Conservation (phyloP, 2,329 filamentous ascomycete species). For the Blastomyces emzantsi region DNA sequence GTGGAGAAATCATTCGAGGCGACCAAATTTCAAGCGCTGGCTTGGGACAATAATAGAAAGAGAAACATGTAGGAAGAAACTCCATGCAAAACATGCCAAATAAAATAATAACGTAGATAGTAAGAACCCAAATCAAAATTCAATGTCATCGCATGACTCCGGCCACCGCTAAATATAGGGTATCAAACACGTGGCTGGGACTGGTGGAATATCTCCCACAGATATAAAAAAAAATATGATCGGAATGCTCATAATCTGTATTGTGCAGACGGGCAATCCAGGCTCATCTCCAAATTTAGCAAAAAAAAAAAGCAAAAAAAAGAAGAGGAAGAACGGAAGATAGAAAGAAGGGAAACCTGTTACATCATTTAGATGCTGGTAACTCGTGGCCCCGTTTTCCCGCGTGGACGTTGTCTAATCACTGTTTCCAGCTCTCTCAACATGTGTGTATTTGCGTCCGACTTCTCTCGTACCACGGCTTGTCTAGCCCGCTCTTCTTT, state of each 20-base stretch:
- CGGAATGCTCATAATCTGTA: not conserved
- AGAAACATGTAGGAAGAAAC: slow-evolving; percentile 1
- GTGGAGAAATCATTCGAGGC: not conserved
- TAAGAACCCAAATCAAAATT: not conserved
- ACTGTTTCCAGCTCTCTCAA: slow-evolving; percentile 86
- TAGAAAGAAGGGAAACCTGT: not conserved
- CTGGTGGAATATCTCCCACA: not conserved
- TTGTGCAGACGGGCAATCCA: not conserved
- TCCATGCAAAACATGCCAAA: not conserved
- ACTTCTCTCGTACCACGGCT: slow-evolving; percentile 60
- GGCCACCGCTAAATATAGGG: not conserved
- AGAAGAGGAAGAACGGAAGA: not conserved
- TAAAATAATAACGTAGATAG: not conserved
- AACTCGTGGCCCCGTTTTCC: slow-evolving; percentile 22
- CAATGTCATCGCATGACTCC: not conserved
- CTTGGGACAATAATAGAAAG: not conserved
- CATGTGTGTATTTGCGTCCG: slow-evolving; percentile 80
- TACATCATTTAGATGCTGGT: slow-evolving; percentile 31
- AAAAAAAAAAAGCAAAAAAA: not conserved
- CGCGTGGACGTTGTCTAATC: slow-evolving; percentile 52
- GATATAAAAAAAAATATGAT: not conserved
- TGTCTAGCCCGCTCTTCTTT: slow-evolving; percentile 74
- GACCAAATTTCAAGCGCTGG: not conserved
- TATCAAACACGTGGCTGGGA: slow-evolving; percentile 4
- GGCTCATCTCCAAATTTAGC: not conserved